A percentile compares a stretch with the other conserved stretches of the same genome.
phyloP scores from a whole-genome alignment of 345 rosid genomes.

The Eutrema japonicum region DNA sequence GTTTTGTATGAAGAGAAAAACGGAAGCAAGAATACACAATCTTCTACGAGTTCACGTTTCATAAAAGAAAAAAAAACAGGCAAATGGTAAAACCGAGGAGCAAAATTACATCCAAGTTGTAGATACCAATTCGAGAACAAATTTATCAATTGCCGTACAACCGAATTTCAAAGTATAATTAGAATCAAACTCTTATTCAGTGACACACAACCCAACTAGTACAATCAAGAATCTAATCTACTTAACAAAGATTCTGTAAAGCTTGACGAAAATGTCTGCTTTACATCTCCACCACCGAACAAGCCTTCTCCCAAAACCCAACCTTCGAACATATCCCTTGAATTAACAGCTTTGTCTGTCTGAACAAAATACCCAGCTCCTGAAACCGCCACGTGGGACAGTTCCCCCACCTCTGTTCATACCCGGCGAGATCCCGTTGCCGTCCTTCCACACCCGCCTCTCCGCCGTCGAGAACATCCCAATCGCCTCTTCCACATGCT shows the following conservation, averaged over 20 bases:
- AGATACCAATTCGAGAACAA: slow-evolving; percentile 8
- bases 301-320: slow-evolving; percentile 64
- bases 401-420: slow-evolving; percentile 64
- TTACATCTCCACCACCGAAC: slow-evolving; percentile 38
- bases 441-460: slow-evolving; percentile 65
- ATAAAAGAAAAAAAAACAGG: not conserved
- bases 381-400: slow-evolving; percentile 56
- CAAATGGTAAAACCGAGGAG: not conserved
- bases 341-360: slow-evolving; percentile 56
- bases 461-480: slow-evolving; percentile 54
- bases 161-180: not conserved
- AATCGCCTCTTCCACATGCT: too few species aligned
- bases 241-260: slow-evolving; percentile 18
- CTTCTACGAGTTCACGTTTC: too few species aligned
- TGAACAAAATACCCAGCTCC: slow-evolving; percentile 82
- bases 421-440: slow-evolving; percentile 66
- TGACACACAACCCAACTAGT: not conserved
- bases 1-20: too few species aligned
- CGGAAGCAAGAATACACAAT: too few species aligned
- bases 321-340: slow-evolving; percentile 76
- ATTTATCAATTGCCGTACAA: not conserved
- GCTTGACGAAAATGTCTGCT: not conserved
- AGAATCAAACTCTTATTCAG: not conserved
- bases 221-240: not conserved
- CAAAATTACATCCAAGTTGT: not conserved